Percentiles rank a stretch among this genome's conserved stretches.
Evolutionary conservation across 2,329 filamentous ascomycete genomes (phyloP).

Genomic region (Rutstroemia sp.): DNA sequence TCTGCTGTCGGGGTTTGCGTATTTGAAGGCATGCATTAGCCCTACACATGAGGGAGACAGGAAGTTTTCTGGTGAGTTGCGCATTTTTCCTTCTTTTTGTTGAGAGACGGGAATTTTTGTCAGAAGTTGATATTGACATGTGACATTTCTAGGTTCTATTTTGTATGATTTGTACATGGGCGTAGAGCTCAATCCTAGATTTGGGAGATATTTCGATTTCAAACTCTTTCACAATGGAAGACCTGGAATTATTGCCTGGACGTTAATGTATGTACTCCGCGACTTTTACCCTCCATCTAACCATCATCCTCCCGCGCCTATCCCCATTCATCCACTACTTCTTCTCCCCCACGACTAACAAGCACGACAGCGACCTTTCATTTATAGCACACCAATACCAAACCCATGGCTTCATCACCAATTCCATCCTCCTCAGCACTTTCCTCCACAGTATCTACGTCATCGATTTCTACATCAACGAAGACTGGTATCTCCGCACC

Average conservation of each 20-base stretch:
- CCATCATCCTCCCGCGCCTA: not conserved
- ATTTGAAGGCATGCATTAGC: conserved; percentile 33
- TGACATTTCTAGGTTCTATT: conserved; percentile 26
- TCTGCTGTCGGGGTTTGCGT: conserved; percentile 29
- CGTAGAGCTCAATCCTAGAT: conserved; percentile 38
- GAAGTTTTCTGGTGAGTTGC: conserved; percentile 34
- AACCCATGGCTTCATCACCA: conserved; percentile 33
- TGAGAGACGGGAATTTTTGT: too few species aligned
- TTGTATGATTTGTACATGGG: conserved; percentile 41
- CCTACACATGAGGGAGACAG: conserved; percentile 36
- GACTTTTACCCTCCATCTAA: not conserved
- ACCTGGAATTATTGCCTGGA: conserved; percentile 41
- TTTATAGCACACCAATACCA: conserved; percentile 37
- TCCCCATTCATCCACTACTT: not conserved
- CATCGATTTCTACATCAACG: conserved; percentile 42
- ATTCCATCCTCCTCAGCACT: conserved; percentile 36
- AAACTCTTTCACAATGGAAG: conserved; percentile 42
- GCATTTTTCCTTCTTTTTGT: too few species aligned
- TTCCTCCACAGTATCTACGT: conserved; percentile 39
- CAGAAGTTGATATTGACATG: conserved; percentile 4
- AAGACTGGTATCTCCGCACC: conserved; percentile 40
- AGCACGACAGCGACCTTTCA: conserved; percentile 31
- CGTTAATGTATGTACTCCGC: conserved; percentile 33
- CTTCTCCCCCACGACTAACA: not conserved
- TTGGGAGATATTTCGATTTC: conserved; percentile 37